Conservation (phyloP, 129 eudicot species). For the Kitagawia praeruptora region DNA sequence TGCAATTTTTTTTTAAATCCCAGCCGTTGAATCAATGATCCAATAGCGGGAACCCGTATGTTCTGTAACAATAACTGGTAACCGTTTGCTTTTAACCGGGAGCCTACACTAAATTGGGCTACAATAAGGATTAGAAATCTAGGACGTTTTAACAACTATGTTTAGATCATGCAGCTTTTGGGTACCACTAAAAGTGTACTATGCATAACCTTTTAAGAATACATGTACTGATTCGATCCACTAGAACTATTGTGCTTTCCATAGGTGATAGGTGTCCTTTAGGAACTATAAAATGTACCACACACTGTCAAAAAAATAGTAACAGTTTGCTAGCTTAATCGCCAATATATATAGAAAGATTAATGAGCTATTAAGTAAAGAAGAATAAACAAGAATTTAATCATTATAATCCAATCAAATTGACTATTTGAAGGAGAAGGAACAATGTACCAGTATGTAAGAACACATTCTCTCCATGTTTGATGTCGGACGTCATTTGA, state of each 20-base stretch:
- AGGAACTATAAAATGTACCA: too few species aligned
- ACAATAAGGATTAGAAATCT: slow-evolving; percentile 7
- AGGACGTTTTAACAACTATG: slow-evolving; percentile 15
- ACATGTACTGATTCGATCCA: not conserved
- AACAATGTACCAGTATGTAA: slow-evolving; percentile 18
- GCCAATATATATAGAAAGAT: not conserved
- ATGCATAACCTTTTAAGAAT: not conserved
- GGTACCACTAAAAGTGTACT: not conserved
- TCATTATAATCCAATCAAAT: slow-evolving; percentile 15
- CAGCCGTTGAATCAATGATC: too few species aligned
- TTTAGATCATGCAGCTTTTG: not conserved
- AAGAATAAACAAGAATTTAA: not conserved
- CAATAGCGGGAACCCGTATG: too few species aligned
- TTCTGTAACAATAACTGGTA: too few species aligned
- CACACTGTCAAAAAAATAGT: not conserved
- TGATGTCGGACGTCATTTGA: slow-evolving; percentile 61
- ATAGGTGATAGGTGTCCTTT: too few species aligned
- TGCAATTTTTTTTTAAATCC: too few species aligned
- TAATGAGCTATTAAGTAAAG: not conserved
- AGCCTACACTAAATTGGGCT: slow-evolving; percentile 7
- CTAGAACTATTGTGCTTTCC: not conserved
- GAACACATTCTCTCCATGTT: slow-evolving; percentile 86
- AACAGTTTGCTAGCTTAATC: not conserved
- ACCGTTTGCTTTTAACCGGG: too few species aligned
- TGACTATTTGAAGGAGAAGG: slow-evolving; percentile 28